Evolutionary conservation across 2,329 filamentous ascomycete genomes (phyloP).

Genomic region (Periconia macrospinosa): DNA sequence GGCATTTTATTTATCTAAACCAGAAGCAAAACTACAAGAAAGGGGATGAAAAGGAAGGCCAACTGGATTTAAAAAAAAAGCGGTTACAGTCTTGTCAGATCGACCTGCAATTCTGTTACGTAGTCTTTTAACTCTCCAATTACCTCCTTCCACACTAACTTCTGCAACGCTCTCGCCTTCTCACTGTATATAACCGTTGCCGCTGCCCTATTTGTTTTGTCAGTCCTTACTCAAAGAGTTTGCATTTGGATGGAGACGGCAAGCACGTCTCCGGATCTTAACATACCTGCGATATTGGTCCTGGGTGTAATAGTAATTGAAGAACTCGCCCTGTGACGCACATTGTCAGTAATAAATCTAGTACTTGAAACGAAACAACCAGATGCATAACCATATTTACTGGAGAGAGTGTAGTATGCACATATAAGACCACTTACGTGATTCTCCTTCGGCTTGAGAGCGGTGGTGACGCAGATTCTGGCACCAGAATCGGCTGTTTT

Average conservation of each 20-base stretch:
- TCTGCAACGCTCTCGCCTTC: constrained; percentile 8
- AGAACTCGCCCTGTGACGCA: constrained; percentile 9
- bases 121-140: constrained; percentile 9
- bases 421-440: constrained; percentile 6
- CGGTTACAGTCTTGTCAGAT: too few species aligned
- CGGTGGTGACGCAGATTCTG: constrained; percentile 9
- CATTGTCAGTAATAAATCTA: neutral
- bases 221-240: neutral
- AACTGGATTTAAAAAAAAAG: too few species aligned
- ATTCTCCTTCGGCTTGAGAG: constrained; percentile 8
- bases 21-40: too few species aligned
- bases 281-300: constrained; percentile 9
- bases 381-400: neutral
- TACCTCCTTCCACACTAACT: constrained; percentile 11
- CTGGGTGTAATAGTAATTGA: constrained; percentile 12
- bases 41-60: too few species aligned
- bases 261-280: neutral
- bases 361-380: too few species aligned
- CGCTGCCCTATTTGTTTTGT: constrained; percentile 4
- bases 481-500: constrained; percentile 11
- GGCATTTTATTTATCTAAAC: too few species aligned
- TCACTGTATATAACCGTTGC: constrained; percentile 4
- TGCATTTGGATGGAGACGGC: neutral
- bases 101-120: constrained; percentile 5
- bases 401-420: neutral